A percentile compares a stretch with the other conserved stretches of the same genome.
These are phyloP conservation scores for Dothiorella sarmentorum DNA, from an alignment of 2,329 filamentous ascomycete genomes.

Conservation along the genomic window DNA sequence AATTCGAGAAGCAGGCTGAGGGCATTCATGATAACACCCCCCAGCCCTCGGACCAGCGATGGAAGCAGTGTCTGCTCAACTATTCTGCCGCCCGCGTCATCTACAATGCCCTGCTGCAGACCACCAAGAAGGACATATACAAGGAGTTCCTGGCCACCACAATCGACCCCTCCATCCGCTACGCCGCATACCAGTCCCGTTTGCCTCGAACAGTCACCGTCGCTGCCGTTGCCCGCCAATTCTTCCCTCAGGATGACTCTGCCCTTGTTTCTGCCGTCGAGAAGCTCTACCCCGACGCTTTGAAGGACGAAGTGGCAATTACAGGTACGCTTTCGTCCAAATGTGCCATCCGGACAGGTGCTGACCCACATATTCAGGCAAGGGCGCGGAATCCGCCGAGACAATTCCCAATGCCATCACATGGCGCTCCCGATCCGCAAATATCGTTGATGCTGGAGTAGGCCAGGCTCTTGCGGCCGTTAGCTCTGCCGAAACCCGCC, in stretches of 20 bases:
- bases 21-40: slow-evolving; percentile 34
- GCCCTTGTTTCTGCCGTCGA: slow-evolving; percentile 65
- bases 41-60: slow-evolving; percentile 48
- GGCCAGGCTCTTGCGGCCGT: slow-evolving; percentile 77
- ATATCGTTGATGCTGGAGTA: slow-evolving; percentile 89
- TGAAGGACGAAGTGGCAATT: slow-evolving; percentile 47
- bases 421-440: slow-evolving; percentile 82
- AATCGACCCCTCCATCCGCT: slow-evolving; percentile 89
- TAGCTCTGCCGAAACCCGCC: slow-evolving; percentile 50
- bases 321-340: slow-evolving; percentile 38
- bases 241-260: slow-evolving; percentile 66
- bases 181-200: slow-evolving; percentile 88
- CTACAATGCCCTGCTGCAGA: slow-evolving; percentile 70
- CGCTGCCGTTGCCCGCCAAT: slow-evolving; percentile 70
- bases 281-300: slow-evolving; percentile 58
- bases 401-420: slow-evolving; percentile 69
- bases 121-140: slow-evolving; percentile 71
- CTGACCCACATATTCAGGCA: neutral
- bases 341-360: too few species aligned
- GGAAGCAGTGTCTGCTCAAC: slow-evolving; percentile 71
- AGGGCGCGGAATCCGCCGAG: slow-evolving; percentile 38
- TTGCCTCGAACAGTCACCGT: slow-evolving; percentile 82
- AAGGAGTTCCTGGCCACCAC: slow-evolving; percentile 82
- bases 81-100: slow-evolving; percentile 77
- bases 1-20: slow-evolving; percentile 76